Evolutionary conservation across 257 asterid genomes (phyloP).

Genomic region (Nicotiana obtusifolia): DNA sequence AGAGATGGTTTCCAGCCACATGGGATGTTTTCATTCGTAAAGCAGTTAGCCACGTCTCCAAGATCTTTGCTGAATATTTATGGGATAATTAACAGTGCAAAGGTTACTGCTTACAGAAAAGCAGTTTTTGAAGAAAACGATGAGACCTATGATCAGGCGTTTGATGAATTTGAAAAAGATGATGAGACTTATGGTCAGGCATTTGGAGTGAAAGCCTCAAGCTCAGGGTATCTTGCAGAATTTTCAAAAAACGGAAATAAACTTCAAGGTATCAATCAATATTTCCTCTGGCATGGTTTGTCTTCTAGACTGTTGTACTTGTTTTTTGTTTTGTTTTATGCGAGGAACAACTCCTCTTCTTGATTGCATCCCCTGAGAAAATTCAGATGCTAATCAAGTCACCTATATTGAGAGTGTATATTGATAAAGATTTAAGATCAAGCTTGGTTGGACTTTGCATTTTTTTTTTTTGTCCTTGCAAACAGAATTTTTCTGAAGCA

Average conservation of each 20-base stretch:
- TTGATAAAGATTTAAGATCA: not conserved
- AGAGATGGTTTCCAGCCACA: slow-evolving; percentile 21
- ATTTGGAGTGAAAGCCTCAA: slow-evolving; percentile 1
- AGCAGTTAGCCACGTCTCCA: slow-evolving; percentile 16
- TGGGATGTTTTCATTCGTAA: slow-evolving; percentile 7
- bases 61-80: not conserved
- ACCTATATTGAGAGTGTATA: not conserved
- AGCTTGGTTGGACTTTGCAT: not conserved
- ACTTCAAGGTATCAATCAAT: not conserved
- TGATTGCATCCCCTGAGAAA: not conserved
- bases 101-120: slow-evolving; percentile 4
- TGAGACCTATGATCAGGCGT: not conserved
- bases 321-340: not conserved
- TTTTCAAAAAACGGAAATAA: not conserved
- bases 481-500: not conserved
- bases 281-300: not conserved
- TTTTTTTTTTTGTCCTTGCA: not conserved
- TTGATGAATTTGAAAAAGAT: not conserved
- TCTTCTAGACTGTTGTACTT: not conserved
- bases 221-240: not conserved
- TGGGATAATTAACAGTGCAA: slow-evolving; percentile 2
- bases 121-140: slow-evolving; percentile 4
- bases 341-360: not conserved
- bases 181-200: not conserved
- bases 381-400: not conserved